Evolutionary conservation across 108 stramenopile species (phyloP).

Genomic region (Mayamaea pseudoterrestris): DNA sequence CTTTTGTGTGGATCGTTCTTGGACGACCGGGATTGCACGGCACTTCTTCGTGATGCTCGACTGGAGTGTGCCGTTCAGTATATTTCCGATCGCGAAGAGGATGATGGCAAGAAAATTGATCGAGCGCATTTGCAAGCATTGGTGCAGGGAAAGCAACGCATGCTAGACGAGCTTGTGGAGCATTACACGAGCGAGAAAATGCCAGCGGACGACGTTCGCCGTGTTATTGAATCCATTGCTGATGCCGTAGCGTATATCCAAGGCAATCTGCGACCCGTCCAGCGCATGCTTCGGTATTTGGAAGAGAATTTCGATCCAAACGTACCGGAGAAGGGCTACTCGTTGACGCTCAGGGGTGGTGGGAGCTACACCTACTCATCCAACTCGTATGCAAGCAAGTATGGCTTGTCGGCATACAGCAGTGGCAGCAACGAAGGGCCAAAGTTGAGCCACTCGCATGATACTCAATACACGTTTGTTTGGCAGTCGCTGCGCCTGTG

Average conservation of each 20-base stretch:
- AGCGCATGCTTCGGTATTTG: conserved; percentile 47
- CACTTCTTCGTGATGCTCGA: conserved; percentile 37
- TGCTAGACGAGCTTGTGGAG: conserved; percentile 16
- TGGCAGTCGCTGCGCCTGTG: conserved; percentile 67
- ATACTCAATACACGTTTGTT: conserved; percentile 71
- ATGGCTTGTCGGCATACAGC: conserved; percentile 30
- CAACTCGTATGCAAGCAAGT: conserved; percentile 15
- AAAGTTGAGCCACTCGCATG: conserved; percentile 65
- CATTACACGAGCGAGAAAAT: conserved; percentile 15
- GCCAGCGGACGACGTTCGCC: conserved; percentile 29
- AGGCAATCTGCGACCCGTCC: conserved; percentile 53
- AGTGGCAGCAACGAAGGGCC: conserved; percentile 29
- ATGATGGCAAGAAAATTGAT: conserved; percentile 9
- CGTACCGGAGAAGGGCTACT: conserved; percentile 10
- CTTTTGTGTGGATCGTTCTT: conserved; percentile 27
- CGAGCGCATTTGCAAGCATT: conserved; percentile 7
- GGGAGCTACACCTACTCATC: conserved; percentile 1
- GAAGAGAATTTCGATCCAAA: conserved; percentile 49
- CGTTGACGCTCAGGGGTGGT: conserved; percentile 18
- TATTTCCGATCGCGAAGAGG: conserved; percentile 13
- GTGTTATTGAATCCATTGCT: conserved; percentile 49
- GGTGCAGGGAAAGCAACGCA: conserved; percentile 14
- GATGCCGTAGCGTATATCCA: conserved; percentile 63
- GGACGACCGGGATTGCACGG: conserved; percentile 14
- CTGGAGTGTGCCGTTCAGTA: conserved; percentile 25